These are phyloP conservation scores for Smittium mucronatum DNA, from an alignment of 371 early-diverging fungal genomes.

Conservation along the genomic window DNA sequence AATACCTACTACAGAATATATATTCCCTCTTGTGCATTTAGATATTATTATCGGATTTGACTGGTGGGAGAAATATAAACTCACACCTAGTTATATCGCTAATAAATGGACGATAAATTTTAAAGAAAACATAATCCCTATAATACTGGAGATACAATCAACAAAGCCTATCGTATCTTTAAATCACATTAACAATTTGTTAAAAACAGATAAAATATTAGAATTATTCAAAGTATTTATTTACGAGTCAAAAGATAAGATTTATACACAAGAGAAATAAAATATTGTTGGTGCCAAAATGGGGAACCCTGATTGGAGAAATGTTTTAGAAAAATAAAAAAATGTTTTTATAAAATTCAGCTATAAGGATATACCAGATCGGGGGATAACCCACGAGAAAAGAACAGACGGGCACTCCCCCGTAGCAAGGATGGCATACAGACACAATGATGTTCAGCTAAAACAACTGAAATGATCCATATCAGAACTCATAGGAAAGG, in stretches of 20 bases:
- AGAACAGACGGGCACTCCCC: not conserved
- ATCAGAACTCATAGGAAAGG: not conserved
- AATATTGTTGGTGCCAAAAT: not conserved
- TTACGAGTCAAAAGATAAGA: not conserved
- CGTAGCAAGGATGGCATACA: not conserved
- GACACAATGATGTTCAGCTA: conserved; percentile 5
- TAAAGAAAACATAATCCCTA: not conserved
- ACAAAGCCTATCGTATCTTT: not conserved
- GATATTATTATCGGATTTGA: conserved; percentile 4
- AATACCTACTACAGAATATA: not conserved
- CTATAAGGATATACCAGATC: not conserved
- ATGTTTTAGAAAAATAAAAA: not conserved
- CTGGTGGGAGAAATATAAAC: conserved; percentile 6
- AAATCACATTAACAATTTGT: not conserved
- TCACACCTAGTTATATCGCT: not conserved
- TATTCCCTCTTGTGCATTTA: not conserved
- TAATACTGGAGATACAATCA: not conserved
- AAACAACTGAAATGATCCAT: not conserved
- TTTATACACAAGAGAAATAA: not conserved
- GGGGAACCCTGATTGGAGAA: not conserved
- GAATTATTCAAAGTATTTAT: not conserved
- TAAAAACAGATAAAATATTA: not conserved
- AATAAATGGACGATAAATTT: not conserved
- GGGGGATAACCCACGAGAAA: not conserved
- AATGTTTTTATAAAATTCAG: not conserved